These are phyloP conservation scores for Malassezia slooffiae DNA, from an alignment of 1,284 basidiomycete genomes.

Conservation along the genomic window DNA sequence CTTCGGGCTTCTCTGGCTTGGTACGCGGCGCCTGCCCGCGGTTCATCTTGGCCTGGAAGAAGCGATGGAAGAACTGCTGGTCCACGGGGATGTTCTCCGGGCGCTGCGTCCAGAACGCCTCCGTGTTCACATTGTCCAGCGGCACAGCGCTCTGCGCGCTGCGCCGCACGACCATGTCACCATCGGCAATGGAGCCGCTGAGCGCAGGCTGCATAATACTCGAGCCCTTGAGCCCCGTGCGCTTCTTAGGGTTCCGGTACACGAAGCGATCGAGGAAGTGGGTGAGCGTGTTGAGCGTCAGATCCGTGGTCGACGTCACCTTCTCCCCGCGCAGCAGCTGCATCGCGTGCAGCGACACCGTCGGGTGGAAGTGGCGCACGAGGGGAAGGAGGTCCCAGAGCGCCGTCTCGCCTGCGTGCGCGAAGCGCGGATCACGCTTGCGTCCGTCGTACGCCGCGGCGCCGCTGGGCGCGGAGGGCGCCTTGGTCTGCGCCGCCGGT, in stretches of 20 bases:
- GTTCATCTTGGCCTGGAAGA: conserved; percentile 43
- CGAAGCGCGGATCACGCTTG: conserved; percentile 83
- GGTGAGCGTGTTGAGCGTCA: conserved; percentile 80
- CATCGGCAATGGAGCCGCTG: conserved; percentile 52
- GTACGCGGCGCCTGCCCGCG: conserved; percentile 10
- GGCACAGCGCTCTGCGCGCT: conserved; percentile 52
- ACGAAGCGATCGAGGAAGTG: conserved; percentile 83
- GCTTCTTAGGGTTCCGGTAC: conserved; percentile 90
- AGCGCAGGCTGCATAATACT: conserved; percentile 68
- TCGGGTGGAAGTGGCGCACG: conserved; percentile 78
- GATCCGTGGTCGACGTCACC: conserved; percentile 71
- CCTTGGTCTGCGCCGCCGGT: conserved; percentile 5
- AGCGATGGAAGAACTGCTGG: conserved; percentile 49
- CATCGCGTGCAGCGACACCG: conserved; percentile 76
- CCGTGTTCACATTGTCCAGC: conserved; percentile 61
- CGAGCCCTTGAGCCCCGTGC: conserved; percentile 64
- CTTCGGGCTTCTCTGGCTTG: conserved; percentile 18
- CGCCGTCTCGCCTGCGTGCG: conserved; percentile 61
- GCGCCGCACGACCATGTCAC: conserved; percentile 48
- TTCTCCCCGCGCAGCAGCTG: conserved; percentile 62
- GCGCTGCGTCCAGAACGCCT: conserved; percentile 64
- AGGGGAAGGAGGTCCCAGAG: conserved; percentile 51
- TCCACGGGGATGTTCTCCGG: conserved; percentile 72
- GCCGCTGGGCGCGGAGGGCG: conserved; percentile 15
- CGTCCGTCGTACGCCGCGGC: conserved; percentile 27